phyloP scores from a whole-genome alignment of 2,329 filamentous ascomycete genomes.

The Pyricularia pennisetigena region DNA sequence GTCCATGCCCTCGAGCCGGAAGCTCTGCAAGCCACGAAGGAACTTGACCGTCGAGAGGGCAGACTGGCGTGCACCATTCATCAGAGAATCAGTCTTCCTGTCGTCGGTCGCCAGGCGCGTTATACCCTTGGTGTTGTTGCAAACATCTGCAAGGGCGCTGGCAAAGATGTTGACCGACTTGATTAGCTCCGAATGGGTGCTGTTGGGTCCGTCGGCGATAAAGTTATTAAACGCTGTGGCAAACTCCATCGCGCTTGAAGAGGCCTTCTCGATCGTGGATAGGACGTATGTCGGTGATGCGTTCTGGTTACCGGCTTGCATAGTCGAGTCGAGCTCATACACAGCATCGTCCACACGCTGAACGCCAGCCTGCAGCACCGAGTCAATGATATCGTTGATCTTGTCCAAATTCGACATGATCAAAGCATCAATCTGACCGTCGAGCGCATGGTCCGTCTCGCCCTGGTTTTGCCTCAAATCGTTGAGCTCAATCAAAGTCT shows the following conservation, averaged over 20 bases:
- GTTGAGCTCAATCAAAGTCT: conserved; percentile 85
- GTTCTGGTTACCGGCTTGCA: conserved; percentile 98
- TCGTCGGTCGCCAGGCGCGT: conserved; percentile 90
- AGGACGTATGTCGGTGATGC: conserved; percentile 90
- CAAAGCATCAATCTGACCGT: conserved; percentile 84
- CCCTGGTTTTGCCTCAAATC: conserved; percentile 70
- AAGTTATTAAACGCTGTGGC: conserved; percentile 98
- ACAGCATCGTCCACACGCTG: conserved; percentile 91
- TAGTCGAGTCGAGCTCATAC: conserved; percentile 93
- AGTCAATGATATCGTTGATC: conserved; percentile 96
- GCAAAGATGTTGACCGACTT: conserved; percentile 86
- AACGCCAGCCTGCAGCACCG: conserved; percentile 85
- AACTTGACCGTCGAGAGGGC: conserved; percentile 85
- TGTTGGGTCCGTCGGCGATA: conserved; percentile 91
- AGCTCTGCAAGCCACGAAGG: conserved; percentile 89
- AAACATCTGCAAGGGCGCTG: conserved; percentile 83
- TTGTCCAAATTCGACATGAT: conserved; percentile 80
- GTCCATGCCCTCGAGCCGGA: conserved; percentile 84
- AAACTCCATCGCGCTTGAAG: conserved; percentile 90
- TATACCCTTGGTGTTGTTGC: conserved; percentile 93
- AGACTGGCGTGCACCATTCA: conserved; percentile 72
- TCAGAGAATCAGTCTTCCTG: conserved; percentile 81
- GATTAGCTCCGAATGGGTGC: conserved; percentile 76
- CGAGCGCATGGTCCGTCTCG: conserved; percentile 69
- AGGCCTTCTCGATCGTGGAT: conserved; percentile 95